Base-by-base conservation (phyloP, 805 yeast species). In the Torulaspora franciscae region DNA sequence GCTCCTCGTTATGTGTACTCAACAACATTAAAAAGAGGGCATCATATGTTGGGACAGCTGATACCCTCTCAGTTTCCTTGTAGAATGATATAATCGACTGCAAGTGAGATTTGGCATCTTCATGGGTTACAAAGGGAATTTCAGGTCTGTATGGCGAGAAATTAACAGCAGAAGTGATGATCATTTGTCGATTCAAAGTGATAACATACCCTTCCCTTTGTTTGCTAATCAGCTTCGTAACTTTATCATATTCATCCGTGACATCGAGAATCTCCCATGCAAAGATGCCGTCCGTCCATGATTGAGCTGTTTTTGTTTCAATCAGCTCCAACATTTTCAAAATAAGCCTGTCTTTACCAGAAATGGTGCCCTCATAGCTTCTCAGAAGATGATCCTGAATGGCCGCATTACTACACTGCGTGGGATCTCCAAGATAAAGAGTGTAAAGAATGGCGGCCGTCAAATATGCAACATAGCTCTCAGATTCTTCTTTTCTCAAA, bases 21-120 rank as follows among this genome's bases (percentile, higher is more conserved):
- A 81, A 58, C 43, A 83, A 67, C 48, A 86, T 61, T 29, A 89
- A 54, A 56, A 89, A 86, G 56, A 83, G 80, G n/a, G 80, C 74
- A 58, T 87, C 91, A 61, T 89, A 85, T 6, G 67, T 51, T 0
- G 69, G 59, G 13, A 51, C 49, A 36, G 67, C 67, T 2, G 51
- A 43, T 28, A 34, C 27, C n/a, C 35, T 26, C 7, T 40, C 43
- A 11, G 42, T 37, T 22, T 29, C 11, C 7, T 36, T 15, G 17
- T 41, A 62, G 56, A 11, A 55, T 46, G 14, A 52, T 46, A 26
- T 40, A 28, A 9, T 52, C 40, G 48, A 46, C 14, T 41, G 32
- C 68, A 72, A 66, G 26, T 55, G 61, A 7, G 45, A 40, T 25
- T 10, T 27, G 30, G 36, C 24, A n/a, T 46, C 17, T 4, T 17